These are phyloP conservation scores for Gossypium davidsonii DNA, from an alignment of 441 rosid species.

Conservation along the genomic window DNA sequence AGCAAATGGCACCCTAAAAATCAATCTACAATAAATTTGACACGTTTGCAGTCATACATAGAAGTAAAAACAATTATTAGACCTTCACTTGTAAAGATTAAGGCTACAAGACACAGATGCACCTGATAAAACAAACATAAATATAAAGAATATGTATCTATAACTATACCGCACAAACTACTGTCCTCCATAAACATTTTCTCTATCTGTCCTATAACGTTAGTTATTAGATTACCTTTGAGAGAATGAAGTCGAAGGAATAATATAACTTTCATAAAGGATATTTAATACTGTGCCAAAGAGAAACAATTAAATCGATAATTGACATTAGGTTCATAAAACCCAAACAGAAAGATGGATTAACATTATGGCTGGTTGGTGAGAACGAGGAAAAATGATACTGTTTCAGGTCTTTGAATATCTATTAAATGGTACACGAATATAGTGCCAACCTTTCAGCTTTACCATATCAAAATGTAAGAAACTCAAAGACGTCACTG, in stretches of 20 bases:
- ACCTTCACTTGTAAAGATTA: not conserved
- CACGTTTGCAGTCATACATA: not conserved
- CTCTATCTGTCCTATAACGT: not conserved
- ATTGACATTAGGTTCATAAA: not conserved
- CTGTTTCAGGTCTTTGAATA: not conserved
- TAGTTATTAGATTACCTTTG: not conserved
- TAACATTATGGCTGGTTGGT: not conserved
- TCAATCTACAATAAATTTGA: not conserved
- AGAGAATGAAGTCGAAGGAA: not conserved
- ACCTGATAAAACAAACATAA: not conserved
- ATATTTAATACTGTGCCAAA: not conserved
- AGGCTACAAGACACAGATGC: not conserved
- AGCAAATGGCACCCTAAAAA: constrained; percentile 4
- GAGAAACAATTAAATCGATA: constrained; percentile 1
- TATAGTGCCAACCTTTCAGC: not conserved
- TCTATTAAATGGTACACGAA: not conserved
- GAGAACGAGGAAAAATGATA: not conserved
- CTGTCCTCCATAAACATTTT: not conserved
- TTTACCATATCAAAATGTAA: not conserved
- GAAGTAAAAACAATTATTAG: not conserved
- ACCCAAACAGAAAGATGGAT: not conserved
- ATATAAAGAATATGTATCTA: not conserved
- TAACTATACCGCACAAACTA: not conserved
- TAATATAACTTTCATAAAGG: not conserved
- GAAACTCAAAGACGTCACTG: not conserved